Base-by-base conservation (phyloP, 306 rosid genomes). In the Hippophae gyantsensis region DNA sequence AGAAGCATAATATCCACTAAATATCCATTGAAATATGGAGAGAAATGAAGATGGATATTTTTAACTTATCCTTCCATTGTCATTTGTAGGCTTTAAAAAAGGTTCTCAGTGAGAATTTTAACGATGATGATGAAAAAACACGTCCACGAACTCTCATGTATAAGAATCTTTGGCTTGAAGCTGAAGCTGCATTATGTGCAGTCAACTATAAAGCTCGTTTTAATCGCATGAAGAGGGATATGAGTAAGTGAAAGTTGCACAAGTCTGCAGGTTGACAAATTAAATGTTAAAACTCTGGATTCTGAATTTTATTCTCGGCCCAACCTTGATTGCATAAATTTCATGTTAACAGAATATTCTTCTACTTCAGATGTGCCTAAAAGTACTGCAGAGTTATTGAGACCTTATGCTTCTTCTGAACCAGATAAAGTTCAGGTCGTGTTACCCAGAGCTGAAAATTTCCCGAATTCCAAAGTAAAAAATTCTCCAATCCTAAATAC, bases 131-230 rank as follows among this genome's bases (percentile, higher is more conserved):
- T 11, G 81, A 82, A 62, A 88, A 56, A 64, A 62, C 74, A 54
- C 70, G 73, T 27, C 75, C 85, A 69, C 82, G 80, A 62, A 42
- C 80, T 73, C 67, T 62, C 47, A 70, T 93, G 62, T 93, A 80
- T 72, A 93, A 79, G 78, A 80, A 84, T 61, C 85, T 93, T 11
- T 93, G 99, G 99, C 94, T 88, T 7, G 97, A 93, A 71, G 95
- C 99, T 61, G 99, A 93, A 77, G 99, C 99, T 77, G 82, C 76
- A 60, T 68, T 93, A 13, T 93, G 95, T 74, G 79, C 95, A 38
- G 41, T 71, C 66, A 69, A 65, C 57, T 86, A 70, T 72, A 93
- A 56, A 73, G 88, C 82, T 69, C 99, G 95, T 32, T 88, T 72
- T 69, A 70, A 75, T 72, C 78, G 81, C 55, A 62, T 84, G 72